Conservation (phyloP, 441 rosid genomes). For the Heliophila coronopifolia region DNA sequence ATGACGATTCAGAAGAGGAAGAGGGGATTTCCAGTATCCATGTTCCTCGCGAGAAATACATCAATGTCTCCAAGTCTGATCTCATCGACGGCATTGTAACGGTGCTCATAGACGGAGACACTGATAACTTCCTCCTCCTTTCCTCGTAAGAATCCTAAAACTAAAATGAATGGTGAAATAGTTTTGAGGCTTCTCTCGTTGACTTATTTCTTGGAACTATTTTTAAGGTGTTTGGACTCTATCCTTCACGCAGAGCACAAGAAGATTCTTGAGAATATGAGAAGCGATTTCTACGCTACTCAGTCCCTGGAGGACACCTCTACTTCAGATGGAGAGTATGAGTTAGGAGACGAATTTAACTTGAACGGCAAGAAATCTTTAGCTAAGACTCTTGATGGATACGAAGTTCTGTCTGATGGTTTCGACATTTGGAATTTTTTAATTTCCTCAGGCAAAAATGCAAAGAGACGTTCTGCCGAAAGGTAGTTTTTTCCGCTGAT, state of each 20-base stretch:
- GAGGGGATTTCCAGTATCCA: conserved; percentile 54
- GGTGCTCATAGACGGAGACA: conserved; percentile 47
- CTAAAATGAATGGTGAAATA: background rate
- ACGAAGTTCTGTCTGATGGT: conserved; percentile 37
- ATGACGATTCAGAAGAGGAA: conserved; percentile 29
- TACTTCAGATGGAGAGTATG: conserved; percentile 23
- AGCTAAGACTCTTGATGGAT: conserved; percentile 22
- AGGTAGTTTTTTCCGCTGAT: conserved; percentile 18
- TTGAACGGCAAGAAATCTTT: conserved; percentile 32
- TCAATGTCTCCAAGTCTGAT: conserved; percentile 67
- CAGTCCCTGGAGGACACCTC: conserved; percentile 28
- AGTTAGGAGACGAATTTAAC: conserved; percentile 24
- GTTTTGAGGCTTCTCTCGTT: background rate
- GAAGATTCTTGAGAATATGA: conserved; percentile 69
- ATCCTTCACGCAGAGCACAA: conserved; percentile 90
- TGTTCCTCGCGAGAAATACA: conserved; percentile 73
- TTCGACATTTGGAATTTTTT: conserved; percentile 52
- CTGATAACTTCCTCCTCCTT: conserved; percentile 50
- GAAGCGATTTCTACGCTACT: conserved; percentile 51
- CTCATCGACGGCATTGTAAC: conserved; percentile 52
- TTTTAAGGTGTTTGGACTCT: conserved; percentile 65
- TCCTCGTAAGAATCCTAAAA: conserved; percentile 50
- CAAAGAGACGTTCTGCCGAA: conserved; percentile 32
- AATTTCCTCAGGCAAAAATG: conserved; percentile 36
- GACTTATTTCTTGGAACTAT: conserved; percentile 6